Evolutionary conservation across 768 basidiomycete species (phyloP).

Genomic region (Paxillus ammoniavirescens): DNA sequence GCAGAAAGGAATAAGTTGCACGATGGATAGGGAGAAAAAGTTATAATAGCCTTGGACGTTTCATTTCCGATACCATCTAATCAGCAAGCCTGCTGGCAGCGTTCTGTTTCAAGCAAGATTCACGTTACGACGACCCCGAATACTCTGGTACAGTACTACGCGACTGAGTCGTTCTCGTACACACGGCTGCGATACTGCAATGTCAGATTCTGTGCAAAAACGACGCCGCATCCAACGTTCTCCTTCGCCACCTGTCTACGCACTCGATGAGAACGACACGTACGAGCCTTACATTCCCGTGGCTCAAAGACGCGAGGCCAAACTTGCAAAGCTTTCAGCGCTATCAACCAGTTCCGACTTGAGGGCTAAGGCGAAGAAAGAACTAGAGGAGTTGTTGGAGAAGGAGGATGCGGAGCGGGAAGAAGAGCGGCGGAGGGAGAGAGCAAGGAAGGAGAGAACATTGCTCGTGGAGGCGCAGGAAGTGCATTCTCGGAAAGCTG

Average conservation of each 20-base stretch:
- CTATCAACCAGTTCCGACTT: conserved; percentile 52
- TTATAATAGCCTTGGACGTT: background rate
- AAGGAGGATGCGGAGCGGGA: conserved; percentile 75
- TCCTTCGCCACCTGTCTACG: conserved; percentile 57
- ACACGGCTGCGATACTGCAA: background rate
- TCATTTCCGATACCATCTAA: too few species aligned
- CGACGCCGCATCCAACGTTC: conserved; percentile 54
- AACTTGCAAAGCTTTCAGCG: conserved; percentile 71
- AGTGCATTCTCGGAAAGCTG: conserved; percentile 80
- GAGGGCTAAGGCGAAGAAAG: conserved; percentile 44
- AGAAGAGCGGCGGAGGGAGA: conserved; percentile 73
- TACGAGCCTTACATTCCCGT: conserved; percentile 90
- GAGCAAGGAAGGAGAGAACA: conserved; percentile 79
- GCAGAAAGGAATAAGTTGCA: background rate
- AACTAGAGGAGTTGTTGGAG: conserved; percentile 58
- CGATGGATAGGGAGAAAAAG: too few species aligned
- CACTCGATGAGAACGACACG: conserved; percentile 56
- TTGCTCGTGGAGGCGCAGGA: conserved; percentile 93
- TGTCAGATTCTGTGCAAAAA: conserved; percentile 39
- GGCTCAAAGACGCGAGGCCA: conserved; percentile 77
- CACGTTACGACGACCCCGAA: background rate
- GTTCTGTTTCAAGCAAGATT: background rate
- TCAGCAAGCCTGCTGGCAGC: too few species aligned
- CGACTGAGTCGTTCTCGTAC: background rate
- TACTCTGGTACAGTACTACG: background rate